Evolutionary conservation across 257 asterid species (phyloP).

Genomic region (Nicotiana obtusifolia): DNA sequence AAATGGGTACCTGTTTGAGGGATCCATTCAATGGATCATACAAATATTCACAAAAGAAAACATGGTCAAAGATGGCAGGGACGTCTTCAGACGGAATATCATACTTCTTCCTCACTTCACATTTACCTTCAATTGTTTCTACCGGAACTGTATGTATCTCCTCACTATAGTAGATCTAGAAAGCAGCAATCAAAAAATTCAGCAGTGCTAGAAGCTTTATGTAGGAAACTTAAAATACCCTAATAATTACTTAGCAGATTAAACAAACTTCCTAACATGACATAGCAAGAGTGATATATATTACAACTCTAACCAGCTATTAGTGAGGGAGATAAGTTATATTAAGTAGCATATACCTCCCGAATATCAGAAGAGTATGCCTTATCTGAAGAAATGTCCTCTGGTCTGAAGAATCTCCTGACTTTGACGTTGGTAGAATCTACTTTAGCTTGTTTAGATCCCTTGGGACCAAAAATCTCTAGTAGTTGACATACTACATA

Average conservation of each 20-base stretch:
- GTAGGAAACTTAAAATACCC: background rate
- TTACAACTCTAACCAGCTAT: background rate
- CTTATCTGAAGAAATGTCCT: constrained; percentile 69
- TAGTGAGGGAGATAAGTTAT: background rate
- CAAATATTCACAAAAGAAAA: constrained; percentile 77
- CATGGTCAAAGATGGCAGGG: constrained; percentile 57
- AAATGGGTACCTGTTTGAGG: constrained; percentile 56
- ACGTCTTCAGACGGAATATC: constrained; percentile 65
- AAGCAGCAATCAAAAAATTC: constrained; percentile 19
- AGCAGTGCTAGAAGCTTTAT: constrained; percentile 7
- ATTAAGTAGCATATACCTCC: constrained; percentile 48
- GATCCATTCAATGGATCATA: constrained; percentile 84
- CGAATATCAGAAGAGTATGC: constrained; percentile 81
- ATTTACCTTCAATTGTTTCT: constrained; percentile 65
- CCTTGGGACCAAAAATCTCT: constrained; percentile 45
- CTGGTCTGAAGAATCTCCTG: constrained; percentile 84
- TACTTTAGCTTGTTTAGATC: constrained; percentile 34
- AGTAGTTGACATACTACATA: constrained; percentile 69
- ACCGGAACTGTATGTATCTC: constrained; percentile 55
- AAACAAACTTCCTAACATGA: background rate
- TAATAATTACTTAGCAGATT: background rate
- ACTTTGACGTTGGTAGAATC: constrained; percentile 48
- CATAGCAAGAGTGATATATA: background rate
- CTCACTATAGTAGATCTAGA: constrained; percentile 80
- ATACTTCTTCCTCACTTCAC: constrained; percentile 75